Evolutionary conservation across 2,329 filamentous ascomycete species (phyloP).

Genomic region (Akanthomyces uredinophilus): DNA sequence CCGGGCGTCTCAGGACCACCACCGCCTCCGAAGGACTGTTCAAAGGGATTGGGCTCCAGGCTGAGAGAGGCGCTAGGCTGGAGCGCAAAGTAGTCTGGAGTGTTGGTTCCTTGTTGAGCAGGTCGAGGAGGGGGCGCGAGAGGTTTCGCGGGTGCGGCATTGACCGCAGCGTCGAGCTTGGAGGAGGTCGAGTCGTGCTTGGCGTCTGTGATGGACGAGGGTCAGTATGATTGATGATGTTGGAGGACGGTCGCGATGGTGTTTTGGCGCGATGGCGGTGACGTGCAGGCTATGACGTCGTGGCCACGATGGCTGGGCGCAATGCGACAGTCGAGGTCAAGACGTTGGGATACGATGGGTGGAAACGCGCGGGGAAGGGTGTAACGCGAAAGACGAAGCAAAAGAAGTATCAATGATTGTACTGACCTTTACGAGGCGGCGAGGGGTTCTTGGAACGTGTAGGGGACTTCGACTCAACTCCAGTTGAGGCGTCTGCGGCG

Average conservation of each 20-base stretch:
- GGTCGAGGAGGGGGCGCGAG: slow-evolving; percentile 68
- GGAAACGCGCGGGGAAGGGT: slow-evolving; percentile 17
- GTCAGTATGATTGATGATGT: slow-evolving; percentile 4
- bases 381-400: slow-evolving; percentile 2
- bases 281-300: slow-evolving; percentile 13
- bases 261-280: background rate
- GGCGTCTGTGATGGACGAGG: slow-evolving; percentile 31
- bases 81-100: slow-evolving; percentile 65
- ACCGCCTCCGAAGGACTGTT: slow-evolving; percentile 77
- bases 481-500: slow-evolving; percentile 33
- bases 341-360: slow-evolving; percentile 18
- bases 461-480: slow-evolving; percentile 45
- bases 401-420: background rate
- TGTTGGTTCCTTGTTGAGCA: slow-evolving; percentile 48
- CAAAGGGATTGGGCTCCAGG: slow-evolving; percentile 92
- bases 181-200: slow-evolving; percentile 40
- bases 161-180: slow-evolving; percentile 49
- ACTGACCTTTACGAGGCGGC: slow-evolving; percentile 41
- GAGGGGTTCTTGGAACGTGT: slow-evolving; percentile 38
- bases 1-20: slow-evolving; percentile 72
- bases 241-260: slow-evolving; percentile 2
- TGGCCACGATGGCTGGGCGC: slow-evolving; percentile 15
- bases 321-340: slow-evolving; percentile 16
- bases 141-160: slow-evolving; percentile 57
- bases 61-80: slow-evolving; percentile 53